Base-by-base conservation (phyloP, 2,329 filamentous ascomycete species). In the Alternaria hordeiaustralica region DNA sequence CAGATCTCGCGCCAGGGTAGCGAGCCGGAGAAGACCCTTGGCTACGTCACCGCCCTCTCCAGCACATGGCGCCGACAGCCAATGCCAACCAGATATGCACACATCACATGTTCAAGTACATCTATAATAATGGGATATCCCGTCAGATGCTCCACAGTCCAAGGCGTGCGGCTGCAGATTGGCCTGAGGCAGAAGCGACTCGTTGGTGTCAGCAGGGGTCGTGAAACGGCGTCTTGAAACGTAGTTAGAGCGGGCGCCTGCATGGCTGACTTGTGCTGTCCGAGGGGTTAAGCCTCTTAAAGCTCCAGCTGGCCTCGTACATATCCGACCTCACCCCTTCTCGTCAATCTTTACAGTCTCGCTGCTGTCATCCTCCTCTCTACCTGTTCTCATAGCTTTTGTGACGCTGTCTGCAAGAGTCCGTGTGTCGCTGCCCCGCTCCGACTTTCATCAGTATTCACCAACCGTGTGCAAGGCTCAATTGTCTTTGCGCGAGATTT, bases 211-310 rank as follows among this genome's bases (percentile, higher is more conserved):
- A 73, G 75, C 77, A 70, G 73, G 75, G 76, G 71, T 72, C 58
- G 62, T 78, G 76, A 78, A 79, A 78, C 75, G 70, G 71, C 54
- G 70, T 68, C 61, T 68, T 79, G 76, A 77, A 78, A 78, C 76
- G 63, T 67, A 69, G 65, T 51, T 55, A 60, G 60, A 69, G 68
- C 76, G 69, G 75, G 75, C 75, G 77, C 67, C 75, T 76, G 73
- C 75, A 68, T 62, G 51, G 71, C 73, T 73, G 74, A 74, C 75
- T 73, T 71, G 74, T 66, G 47, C 47, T 53, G 50, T 55, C 36
- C 45, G 53, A 46, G 50, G 51, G 28, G 26, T 50, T 51, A 55
- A 58, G 60, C 64, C 62, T 71, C 72, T 73, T 61, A 59, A 59
- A 74, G 68, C 61, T 60, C 53, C 64, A 67, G 65, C 66, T 69